Conservation (phyloP, 2,329 filamentous ascomycete genomes). For the Microdochium paspali region DNA sequence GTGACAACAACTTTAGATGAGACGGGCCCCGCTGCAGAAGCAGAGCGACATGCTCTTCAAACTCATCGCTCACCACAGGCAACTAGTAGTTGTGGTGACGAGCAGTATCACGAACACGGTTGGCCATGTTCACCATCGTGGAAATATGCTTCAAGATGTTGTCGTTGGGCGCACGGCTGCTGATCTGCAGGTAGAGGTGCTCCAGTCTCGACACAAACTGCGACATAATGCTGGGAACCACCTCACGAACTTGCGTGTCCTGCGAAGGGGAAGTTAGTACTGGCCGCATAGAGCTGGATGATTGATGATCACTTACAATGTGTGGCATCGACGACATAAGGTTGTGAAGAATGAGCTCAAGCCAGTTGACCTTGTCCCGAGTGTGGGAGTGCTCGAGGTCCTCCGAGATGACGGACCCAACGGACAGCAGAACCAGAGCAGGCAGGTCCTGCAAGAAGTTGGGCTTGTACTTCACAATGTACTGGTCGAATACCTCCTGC, state of each 20-base stretch:
- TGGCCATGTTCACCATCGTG: slow-evolving; percentile 26
- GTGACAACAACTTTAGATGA: background rate
- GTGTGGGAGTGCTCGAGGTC: slow-evolving; percentile 44
- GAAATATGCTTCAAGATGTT: slow-evolving; percentile 37
- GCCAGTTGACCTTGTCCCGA: slow-evolving; percentile 48
- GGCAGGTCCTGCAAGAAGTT: slow-evolving; percentile 46
- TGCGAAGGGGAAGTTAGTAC: slow-evolving; percentile 21
- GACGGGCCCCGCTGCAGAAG: background rate
- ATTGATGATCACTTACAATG: slow-evolving; percentile 34
- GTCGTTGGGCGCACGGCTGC: slow-evolving; percentile 35
- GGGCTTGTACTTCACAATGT: slow-evolving; percentile 40
- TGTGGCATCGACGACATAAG: slow-evolving; percentile 37
- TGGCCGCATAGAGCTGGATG: slow-evolving; percentile 4
- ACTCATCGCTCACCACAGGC: background rate
- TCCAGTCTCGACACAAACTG: slow-evolving; percentile 43
- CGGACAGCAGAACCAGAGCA: slow-evolving; percentile 52
- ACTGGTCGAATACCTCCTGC: slow-evolving; percentile 52
- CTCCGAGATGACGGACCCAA: slow-evolving; percentile 54
- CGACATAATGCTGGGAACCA: slow-evolving; percentile 47
- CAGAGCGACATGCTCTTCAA: no score
- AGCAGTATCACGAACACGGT: slow-evolving; percentile 12
- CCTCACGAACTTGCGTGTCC: slow-evolving; percentile 44
- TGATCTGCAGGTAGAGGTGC: slow-evolving; percentile 40
- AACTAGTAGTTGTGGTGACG: slow-evolving; percentile 13
- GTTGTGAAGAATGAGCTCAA: slow-evolving; percentile 48